Conservation (phyloP, 31 red algal genomes). For the Porphyra umbilicalis region DNA sequence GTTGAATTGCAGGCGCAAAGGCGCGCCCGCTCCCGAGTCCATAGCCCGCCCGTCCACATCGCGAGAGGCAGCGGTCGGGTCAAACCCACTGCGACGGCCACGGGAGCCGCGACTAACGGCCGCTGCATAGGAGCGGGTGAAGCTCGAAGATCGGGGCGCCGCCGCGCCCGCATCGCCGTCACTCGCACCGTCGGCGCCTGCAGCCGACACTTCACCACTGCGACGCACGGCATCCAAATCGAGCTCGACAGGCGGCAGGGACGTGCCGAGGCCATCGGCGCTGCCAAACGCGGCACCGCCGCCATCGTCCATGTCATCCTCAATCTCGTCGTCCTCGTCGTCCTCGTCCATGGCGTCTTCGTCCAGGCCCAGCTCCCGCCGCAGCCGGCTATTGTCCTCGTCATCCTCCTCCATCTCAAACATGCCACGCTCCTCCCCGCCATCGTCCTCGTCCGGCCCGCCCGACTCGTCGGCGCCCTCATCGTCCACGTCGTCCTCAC, state of each 20-base stretch:
- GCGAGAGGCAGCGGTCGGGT: background rate
- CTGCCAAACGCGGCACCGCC: conserved; percentile 33
- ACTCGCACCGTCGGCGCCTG: background rate
- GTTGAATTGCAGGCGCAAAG: conserved; percentile 24
- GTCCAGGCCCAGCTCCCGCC: background rate
- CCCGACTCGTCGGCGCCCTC: conserved; percentile 12
- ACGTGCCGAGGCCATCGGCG: conserved; percentile 25
- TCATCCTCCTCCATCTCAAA: conserved; percentile 29
- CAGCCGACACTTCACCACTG: conserved; percentile 1
- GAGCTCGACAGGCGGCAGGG: conserved; percentile 49
- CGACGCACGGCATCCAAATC: conserved; percentile 45
- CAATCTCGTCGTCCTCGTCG: conserved; percentile 18
- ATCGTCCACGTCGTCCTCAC: conserved; percentile 21
- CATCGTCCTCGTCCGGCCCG: conserved; percentile 11
- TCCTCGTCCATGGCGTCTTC: conserved; percentile 70
- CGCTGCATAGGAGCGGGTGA: conserved; percentile 49
- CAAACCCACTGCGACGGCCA: background rate
- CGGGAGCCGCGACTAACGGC: conserved; percentile 9
- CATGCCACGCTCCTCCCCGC: conserved; percentile 21
- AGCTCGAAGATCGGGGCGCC: conserved; percentile 4
- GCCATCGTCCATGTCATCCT: conserved; percentile 31
- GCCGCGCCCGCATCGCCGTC: conserved; percentile 12
- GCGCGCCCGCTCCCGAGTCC: background rate
- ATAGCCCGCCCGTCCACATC: background rate
- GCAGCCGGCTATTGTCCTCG: conserved; percentile 10